Conservation (phyloP, 495 filamentous ascomycete genomes). For the Daldinia bambusicola region DNA sequence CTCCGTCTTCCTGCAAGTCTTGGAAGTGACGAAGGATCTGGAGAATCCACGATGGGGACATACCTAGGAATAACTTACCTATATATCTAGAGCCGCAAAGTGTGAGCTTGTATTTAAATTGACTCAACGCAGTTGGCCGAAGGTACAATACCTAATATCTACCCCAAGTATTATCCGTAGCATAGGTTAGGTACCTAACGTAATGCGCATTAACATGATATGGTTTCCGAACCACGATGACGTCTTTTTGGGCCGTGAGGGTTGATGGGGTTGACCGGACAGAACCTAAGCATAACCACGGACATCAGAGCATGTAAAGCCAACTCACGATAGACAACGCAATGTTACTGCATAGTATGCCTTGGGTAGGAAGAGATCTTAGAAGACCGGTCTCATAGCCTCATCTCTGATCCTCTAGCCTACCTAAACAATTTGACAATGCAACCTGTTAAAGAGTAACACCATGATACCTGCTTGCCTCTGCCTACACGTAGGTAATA, state of each 20-base stretch:
- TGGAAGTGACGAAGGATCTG: background rate
- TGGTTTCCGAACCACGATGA: background rate
- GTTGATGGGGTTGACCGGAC: background rate
- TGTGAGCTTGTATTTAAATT: constrained; percentile 5
- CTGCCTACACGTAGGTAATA: constrained; percentile 2
- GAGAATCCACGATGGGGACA: background rate
- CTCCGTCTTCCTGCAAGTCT: background rate
- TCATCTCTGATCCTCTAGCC: constrained; percentile 1
- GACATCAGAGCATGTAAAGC: constrained; percentile 1
- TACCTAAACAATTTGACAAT: constrained; percentile 1
- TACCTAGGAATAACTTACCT: background rate
- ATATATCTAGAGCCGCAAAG: background rate
- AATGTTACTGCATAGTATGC: background rate
- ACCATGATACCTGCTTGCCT: background rate
- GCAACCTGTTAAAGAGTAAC: background rate
- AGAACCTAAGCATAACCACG: constrained; percentile 6
- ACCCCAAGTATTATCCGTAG: background rate
- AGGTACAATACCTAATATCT: too few species aligned
- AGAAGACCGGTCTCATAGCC: background rate
- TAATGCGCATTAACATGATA: background rate
- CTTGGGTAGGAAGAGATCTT: background rate
- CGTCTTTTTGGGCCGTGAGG: background rate
- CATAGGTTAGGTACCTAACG: background rate
- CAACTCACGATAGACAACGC: background rate
- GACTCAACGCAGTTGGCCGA: background rate